Base-by-base conservation (phyloP, 2,329 filamentous ascomycete genomes). In the Ophiostoma novo-ulmi region DNA sequence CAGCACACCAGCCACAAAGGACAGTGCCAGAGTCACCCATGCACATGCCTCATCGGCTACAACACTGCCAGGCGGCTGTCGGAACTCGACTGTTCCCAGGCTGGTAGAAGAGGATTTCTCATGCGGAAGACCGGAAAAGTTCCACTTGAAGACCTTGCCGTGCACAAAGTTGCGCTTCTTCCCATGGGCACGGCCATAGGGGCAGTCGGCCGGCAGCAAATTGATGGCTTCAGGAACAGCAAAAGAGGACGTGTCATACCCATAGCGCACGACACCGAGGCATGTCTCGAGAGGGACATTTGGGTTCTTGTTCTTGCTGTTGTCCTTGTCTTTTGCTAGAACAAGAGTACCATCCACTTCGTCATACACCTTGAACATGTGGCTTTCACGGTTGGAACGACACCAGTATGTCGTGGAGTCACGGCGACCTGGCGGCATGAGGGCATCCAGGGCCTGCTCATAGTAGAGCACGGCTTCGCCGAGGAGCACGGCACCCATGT, bases 71-170 rank as follows among this genome's bases (percentile, higher is more conserved):
- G 77, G 76, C 14, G 78, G 74, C 76, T 81, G 80, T 3, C 80
- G 77, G 67, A 78, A 81, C 74, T 81, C 80, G 31, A 81, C 73
- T 8, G 78, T 79, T 6, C 77, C 78, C n/a, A 74, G 72, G 20
- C 17, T 48, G 44, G 26, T 6, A 22, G 61, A 20, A 44, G 70
- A n/a, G 2, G 66, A 44, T 10, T n/a, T 26, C 36, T 55, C 31
- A 31, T 71, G 55, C 13, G 31, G 26, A 31, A 70, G 67, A 1
- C 77, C 76, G 0, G 77, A 74, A 69, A 81, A 78, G 68, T 81
- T 77, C 80, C 80, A 81, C 76, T 80, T 81, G 74, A 79, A 81
- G 39, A 79, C 77, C 70, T 80, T 80, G 14, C 79, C 79, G 61
- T 78, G 76, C 31, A 81, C 74, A 71, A 80, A 80, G 69, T 80